These are phyloP conservation scores for Lipomyces oligophaga DNA, from an alignment of 805 yeast species.

Conservation along the genomic window DNA sequence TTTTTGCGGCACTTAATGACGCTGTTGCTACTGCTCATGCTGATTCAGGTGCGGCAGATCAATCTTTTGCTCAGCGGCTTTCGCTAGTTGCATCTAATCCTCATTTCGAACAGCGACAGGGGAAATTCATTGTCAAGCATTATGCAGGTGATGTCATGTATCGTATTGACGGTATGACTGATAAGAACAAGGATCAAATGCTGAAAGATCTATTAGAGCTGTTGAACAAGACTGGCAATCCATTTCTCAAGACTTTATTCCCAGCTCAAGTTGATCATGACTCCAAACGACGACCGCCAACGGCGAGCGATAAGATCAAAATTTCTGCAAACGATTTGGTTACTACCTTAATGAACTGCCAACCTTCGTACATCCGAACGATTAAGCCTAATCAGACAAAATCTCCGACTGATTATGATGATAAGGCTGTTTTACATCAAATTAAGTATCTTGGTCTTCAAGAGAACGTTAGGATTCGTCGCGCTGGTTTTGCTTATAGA, in stretches of 20 bases:
- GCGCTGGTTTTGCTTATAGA: constrained; percentile 98
- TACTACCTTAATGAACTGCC: constrained; percentile 82
- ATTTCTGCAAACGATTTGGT: constrained; percentile 86
- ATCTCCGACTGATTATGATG: constrained; percentile 85
- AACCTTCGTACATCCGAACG: constrained; percentile 94
- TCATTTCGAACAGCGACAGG: constrained; percentile 83
- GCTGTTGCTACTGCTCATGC: constrained; percentile 99
- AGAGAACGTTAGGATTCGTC: constrained; percentile 93
- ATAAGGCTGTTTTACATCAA: constrained; percentile 87
- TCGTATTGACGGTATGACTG: constrained; percentile 86
- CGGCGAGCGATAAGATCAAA: constrained; percentile 94
- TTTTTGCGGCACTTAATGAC: constrained; percentile 93
- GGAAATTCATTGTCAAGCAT: constrained; percentile 86
- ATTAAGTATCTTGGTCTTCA: constrained; percentile 92
- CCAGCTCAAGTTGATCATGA: constrained; percentile 64
- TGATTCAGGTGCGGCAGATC: constrained; percentile 93
- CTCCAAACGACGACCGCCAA: constrained; percentile 81
- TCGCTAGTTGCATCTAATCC: constrained; percentile 77
- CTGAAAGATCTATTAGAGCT: constrained; percentile 82
- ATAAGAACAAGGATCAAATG: constrained; percentile 92
- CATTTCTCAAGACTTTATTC: constrained; percentile 57
- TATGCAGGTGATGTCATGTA: constrained; percentile 98
- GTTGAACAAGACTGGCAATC: constrained; percentile 64
- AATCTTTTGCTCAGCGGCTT: constrained; percentile 87
- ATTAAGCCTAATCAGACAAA: constrained; percentile 95